Percentiles rank a stretch among this genome's conserved stretches.
These are phyloP conservation scores for Tarenaya hassleriana DNA, from an alignment of 345 rosid species.

Conservation along the genomic window DNA sequence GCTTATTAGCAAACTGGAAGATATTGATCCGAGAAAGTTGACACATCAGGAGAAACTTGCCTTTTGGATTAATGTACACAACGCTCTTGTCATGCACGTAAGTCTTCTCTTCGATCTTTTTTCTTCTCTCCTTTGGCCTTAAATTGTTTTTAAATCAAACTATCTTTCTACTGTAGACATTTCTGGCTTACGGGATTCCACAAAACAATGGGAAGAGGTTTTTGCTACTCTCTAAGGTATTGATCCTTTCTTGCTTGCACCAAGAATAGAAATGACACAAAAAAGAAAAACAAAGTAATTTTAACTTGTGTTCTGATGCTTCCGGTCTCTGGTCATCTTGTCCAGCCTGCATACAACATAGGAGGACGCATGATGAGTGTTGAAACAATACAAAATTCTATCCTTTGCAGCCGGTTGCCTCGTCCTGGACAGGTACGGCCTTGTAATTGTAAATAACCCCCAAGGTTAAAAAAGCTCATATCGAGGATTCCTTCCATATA, in stretches of 20 bases:
- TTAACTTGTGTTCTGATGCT: neutral
- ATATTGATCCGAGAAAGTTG: conserved; percentile 57
- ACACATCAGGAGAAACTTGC: conserved; percentile 84
- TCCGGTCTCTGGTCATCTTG: neutral
- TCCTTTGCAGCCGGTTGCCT: conserved; percentile 75
- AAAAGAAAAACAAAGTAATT: neutral
- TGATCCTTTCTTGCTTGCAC: conserved; percentile 3
- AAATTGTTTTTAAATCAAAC: neutral
- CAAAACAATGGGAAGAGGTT: conserved; percentile 80
- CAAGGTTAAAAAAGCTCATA: no score
- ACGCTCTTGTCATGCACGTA: conserved; percentile 93
- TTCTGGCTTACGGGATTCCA: conserved; percentile 78
- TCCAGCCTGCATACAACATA: conserved; percentile 80
- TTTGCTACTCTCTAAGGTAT: conserved; percentile 69
- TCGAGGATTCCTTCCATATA: neutral
- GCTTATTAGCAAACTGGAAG: conserved; percentile 61
- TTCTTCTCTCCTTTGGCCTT: neutral
- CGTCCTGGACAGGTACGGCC: conserved; percentile 89
- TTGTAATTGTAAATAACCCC: no score
- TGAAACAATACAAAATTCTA: conserved; percentile 62
- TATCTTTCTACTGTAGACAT: conserved; percentile 41
- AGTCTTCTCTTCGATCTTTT: conserved; percentile 12
- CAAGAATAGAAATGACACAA: neutral
- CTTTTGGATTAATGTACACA: conserved; percentile 94
- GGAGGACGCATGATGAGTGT: conserved; percentile 81